Evolutionary conservation across 1,139 yeast species (phyloP).

Genomic region (Blastobotrys arbuscula): DNA sequence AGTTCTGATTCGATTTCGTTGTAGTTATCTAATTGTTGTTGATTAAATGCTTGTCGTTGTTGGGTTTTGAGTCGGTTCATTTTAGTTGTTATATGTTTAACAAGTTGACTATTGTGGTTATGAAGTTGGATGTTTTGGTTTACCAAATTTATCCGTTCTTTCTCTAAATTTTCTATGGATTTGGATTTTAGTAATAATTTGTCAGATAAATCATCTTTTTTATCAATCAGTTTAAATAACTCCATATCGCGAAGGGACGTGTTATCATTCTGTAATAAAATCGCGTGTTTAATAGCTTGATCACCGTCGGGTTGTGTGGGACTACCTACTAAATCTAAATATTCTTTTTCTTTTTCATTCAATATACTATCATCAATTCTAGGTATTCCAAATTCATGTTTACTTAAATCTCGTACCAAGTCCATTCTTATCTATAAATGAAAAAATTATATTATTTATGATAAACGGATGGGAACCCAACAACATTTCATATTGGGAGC

Average conservation of each 20-base stretch:
- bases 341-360: conserved; percentile 17
- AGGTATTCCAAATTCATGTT: conserved; percentile 21
- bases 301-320: not conserved
- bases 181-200: conserved; percentile 8
- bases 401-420: conserved; percentile 9
- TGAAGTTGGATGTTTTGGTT: conserved; percentile 13
- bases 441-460: too few relatives aligned
- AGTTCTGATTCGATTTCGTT: conserved; percentile 10
- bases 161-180: conserved; percentile 10
- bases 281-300: not conserved
- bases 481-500: too few relatives aligned
- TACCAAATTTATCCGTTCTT: conserved; percentile 6
- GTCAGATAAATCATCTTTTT: conserved; percentile 17
- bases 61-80: conserved; percentile 4
- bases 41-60: conserved; percentile 14
- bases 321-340: conserved; percentile 9
- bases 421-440: not conserved
- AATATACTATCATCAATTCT: conserved; percentile 12
- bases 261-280: not conserved
- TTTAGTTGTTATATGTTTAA: conserved; percentile 10
- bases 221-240: conserved; percentile 13
- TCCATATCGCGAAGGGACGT: conserved; percentile 5
- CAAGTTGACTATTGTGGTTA: conserved; percentile 13
- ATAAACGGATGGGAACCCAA: too few relatives aligned
- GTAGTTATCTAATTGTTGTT: conserved; percentile 14